Percentiles rank a stretch among this genome's conserved stretches.
phyloP scores from a whole-genome alignment of 179 eudicot species.

The Vitellaria paradoxa region DNA sequence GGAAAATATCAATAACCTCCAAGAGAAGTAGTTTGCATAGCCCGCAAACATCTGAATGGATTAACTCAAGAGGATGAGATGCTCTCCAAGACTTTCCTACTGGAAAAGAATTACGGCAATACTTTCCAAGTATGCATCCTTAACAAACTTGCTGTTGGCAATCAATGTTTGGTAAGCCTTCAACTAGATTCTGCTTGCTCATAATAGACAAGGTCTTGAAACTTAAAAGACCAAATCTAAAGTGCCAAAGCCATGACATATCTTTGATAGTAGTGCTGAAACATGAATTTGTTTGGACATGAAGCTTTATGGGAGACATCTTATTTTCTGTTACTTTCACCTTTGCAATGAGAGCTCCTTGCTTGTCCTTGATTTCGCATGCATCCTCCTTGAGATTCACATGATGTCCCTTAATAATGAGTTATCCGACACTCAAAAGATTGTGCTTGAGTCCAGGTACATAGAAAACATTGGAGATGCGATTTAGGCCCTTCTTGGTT shows the following conservation, averaged over 20 bases:
- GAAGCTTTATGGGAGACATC: constrained; percentile 1
- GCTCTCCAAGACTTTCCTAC: no score
- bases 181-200: background rate
- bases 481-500: background rate
- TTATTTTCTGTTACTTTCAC: background rate
- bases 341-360: background rate
- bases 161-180: background rate
- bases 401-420: background rate
- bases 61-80: background rate
- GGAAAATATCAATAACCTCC: background rate
- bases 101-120: background rate
- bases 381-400: background rate
- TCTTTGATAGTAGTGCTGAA: background rate
- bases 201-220: background rate
- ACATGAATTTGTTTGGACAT: background rate
- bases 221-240: no score
- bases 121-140: constrained; percentile 2
- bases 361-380: background rate
- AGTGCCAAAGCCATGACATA: no score
- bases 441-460: constrained; percentile 1
- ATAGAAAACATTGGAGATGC: background rate
- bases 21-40: background rate
- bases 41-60: constrained; percentile 2
- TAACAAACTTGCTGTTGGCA: no score
- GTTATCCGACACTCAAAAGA: background rate